Conservation (phyloP, 2,329 filamentous ascomycete species). For the Leptoxyphium fumago region DNA sequence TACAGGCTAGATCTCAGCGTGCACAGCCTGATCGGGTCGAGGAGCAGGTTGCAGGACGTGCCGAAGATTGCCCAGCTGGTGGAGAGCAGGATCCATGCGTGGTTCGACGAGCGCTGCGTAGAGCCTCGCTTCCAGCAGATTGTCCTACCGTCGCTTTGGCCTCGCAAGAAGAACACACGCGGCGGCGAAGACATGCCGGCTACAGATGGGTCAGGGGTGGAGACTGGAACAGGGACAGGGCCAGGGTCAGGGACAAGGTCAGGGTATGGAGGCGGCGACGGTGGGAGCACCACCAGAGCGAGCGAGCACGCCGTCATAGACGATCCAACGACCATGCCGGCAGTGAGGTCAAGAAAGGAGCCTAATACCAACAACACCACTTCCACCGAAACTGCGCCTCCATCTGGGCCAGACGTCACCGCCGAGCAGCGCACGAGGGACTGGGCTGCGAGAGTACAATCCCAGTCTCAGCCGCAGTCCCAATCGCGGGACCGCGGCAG, state of each 20-base stretch:
- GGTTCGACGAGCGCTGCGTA: slow-evolving; percentile 78
- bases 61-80: slow-evolving; percentile 79
- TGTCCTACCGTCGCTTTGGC: slow-evolving; percentile 68
- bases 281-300: background rate
- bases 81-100: slow-evolving; percentile 63
- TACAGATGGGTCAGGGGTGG: slow-evolving; percentile 4
- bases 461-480: background rate
- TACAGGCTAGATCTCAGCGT: slow-evolving; percentile 75
- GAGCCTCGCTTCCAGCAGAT: slow-evolving; percentile 82
- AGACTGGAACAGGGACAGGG: too few species aligned
- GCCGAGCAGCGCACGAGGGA: slow-evolving; percentile 21
- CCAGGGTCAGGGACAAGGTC: slow-evolving; percentile 1
- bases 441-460: slow-evolving; percentile 12
- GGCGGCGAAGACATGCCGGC: slow-evolving; percentile 42
- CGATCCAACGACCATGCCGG: background rate
- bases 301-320: background rate
- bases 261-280: slow-evolving; percentile 3
- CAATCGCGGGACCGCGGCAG: background rate
- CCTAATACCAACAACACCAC: background rate
- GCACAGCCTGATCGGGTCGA: slow-evolving; percentile 61
- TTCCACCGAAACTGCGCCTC: background rate
- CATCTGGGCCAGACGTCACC: slow-evolving; percentile 10
- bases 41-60: slow-evolving; percentile 69
- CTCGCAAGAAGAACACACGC: slow-evolving; percentile 66
- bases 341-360: slow-evolving; percentile 6